Evolutionary conservation across 768 basidiomycete species (phyloP), one percentile per base, ranked within the genome.

Genomic region (Kwoniella sp.): DNA sequence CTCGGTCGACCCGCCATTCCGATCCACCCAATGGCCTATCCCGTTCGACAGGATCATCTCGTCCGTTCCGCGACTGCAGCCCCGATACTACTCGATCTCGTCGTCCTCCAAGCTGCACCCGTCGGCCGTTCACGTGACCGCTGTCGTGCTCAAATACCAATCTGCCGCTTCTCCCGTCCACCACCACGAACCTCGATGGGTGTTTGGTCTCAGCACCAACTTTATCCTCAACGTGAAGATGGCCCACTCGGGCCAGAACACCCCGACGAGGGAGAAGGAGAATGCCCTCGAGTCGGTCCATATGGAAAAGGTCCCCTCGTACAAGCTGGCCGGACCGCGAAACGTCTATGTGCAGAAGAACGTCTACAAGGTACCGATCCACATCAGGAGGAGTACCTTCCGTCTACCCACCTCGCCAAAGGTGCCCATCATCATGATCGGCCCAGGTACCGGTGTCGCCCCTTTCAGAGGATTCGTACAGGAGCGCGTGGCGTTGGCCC

Each of bases 391-490:
- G 41, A 93, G 90, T 14, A 98, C 93, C 2, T 99, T 99, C 84
- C 81, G 95, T 44, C 78, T 99, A 43, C 95, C 95, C 8, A 98
- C 95, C 15, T 91, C 90, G 73, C 95, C 95, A 29, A 96, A 95
- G 80, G 93, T 88, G 54, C 95, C 95, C 1, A 86, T 99, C 44
- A 89, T 99, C 76, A 98, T 99, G 95, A 83, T 99, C 72, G 95
- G 95, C 34, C 95, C 95, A 56, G 95, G 95, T 46, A 99, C 92
- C 51, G 91, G 95, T 78, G 91, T 99, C 50, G 95, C 95, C 39
- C 95, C 95, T 8, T 99, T 99, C 88, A 88, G 95, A 56, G 95
- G 93, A 2, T 99, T 99, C 75, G 82, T 98, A 8, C 95, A 99
- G 76, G 95, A 99, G 73, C 89, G 95, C 62, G 86, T 99, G 36